These are phyloP conservation scores for Kodamaea sagamina DNA, from an alignment of 805 yeast species.

Conservation along the genomic window DNA sequence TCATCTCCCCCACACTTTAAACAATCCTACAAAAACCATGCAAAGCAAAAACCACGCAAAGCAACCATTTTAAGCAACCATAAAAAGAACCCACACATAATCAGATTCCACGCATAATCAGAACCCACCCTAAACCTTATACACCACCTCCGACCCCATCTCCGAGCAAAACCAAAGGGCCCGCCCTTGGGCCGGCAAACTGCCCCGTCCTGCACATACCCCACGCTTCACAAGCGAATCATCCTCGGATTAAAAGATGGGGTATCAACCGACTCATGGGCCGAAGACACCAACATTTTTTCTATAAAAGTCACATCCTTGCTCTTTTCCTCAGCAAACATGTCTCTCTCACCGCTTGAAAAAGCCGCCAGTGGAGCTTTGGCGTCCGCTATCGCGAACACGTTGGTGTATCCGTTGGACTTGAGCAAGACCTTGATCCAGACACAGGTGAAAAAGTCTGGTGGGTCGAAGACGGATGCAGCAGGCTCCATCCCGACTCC, in stretches of 20 bases:
- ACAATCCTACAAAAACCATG: too few relatives aligned
- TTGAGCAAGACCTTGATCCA: slow-evolving; percentile 75
- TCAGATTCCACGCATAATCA: too few relatives aligned
- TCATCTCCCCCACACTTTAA: too few relatives aligned
- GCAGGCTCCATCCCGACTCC: slow-evolving; percentile 11
- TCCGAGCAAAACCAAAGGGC: too few relatives aligned
- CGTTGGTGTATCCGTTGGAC: slow-evolving; percentile 79
- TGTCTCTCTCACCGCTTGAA: slow-evolving; percentile 68
- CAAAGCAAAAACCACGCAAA: too few relatives aligned
- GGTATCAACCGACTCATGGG: slow-evolving; percentile 5
- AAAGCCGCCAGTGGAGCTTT: slow-evolving; percentile 81
- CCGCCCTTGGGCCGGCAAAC: too few relatives aligned
- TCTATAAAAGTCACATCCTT: too few relatives aligned
- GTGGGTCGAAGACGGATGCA: background rate
- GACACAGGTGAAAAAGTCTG: slow-evolving; percentile 53
- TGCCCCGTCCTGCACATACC: slow-evolving; percentile 7
- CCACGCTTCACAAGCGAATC: background rate
- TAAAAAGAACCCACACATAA: too few relatives aligned
- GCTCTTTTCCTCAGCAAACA: slow-evolving; percentile 16
- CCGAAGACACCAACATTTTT: too few relatives aligned
- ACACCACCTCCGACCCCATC: too few relatives aligned
- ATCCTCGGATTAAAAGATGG: slow-evolving; percentile 13
- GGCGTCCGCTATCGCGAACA: slow-evolving; percentile 78
- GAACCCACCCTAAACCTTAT: background rate
- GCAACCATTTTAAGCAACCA: too few relatives aligned